Evolutionary conservation across 139 green algal genomes (phyloP), one percentile per base, ranked within the genome.

Genomic region (Trebouxia sp.): DNA sequence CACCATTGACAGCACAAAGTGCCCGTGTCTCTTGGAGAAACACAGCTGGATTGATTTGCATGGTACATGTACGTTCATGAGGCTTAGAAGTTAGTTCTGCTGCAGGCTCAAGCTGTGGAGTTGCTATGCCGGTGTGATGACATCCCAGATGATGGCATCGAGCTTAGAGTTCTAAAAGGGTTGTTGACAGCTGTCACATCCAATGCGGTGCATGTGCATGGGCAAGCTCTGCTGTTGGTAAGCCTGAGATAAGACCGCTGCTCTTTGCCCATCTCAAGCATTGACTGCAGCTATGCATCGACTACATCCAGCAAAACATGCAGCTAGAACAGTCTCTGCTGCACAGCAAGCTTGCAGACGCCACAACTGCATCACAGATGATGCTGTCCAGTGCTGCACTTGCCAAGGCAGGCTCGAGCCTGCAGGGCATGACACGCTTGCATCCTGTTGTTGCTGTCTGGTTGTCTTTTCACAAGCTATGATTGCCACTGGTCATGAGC

Each of bases 151-250:
- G 96, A 99, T 45, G 85, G 79, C 17, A 90, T 97, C 28, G 96
- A 99, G 88, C 86, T 98, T 76, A 92, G 97, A 28, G 87, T 98
- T 26, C 88, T 99, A 28, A 94, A 94, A 47, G 91, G 89, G 9
- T 82, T 99, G 76, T 89, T 99, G 12, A 97, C 96, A 3, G 90
- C 92, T 0, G 89, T 93, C 72, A 98, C 94, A 2, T 95, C 91
- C 42, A 85, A 85, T 30, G 91, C 87, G 3, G 90, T 99, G 56
- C 90, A 90, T 6, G 79, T 97, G 38, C 95, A 98, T 80, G 92
- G 91, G 9, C 90, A 94, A 80, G 91, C 88, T 28, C 79, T 90
- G 30, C 83, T 93, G 65, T 79, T 90, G 48, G 75, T 84, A 24
- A 70, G 79, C 26, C n/a, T n/a, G n/a, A n/a, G n/a, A n/a, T n/a